Base-by-base conservation (phyloP, 2,329 filamentous ascomycete genomes). In the Diaporthe australafricana region DNA sequence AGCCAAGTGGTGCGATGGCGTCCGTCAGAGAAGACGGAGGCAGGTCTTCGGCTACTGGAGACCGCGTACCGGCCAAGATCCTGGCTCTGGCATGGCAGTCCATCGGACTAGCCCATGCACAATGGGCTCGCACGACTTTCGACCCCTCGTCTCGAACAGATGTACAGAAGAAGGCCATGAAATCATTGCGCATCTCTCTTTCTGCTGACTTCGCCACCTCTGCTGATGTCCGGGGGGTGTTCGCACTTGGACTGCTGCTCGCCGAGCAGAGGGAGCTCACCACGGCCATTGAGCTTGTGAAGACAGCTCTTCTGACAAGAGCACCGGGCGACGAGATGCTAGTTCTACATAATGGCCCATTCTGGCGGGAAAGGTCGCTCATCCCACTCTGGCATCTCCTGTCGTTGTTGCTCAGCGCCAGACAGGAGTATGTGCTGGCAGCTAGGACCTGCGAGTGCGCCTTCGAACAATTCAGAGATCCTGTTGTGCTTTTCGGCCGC, bases 341-440 rank as follows among this genome's bases (percentile, higher is more conserved):
- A 55, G 81, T 83, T 53, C 77, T 85, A 5, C 80, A 82, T 50
- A 82, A 85, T 63, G 86, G 87, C 0, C 84, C 84, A 1, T 89
- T 87, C 75, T 90, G 87, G 87, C 87, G 90, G 70, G 91, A 94
- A 79, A 86, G 90, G 57, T 87, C 88, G 8, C 82, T 92, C 42
- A 91, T 98, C 30, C 92, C 95, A 2, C 83, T 98, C 30, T 98
- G 96, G 95, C 96, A 99, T 84, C 87, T 99, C 20, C 87, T 99
- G 57, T 92, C 94, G 0, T 86, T 99, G 30, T 86, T 98, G 27
- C 84, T 98, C 38, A 98, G 94, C 75, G 94, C 95, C 1, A 91
- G 93, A 75, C 93, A 97, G 75, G 95, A 98, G 74, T 97, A 93
- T 77, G 85, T 90, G 63, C 92, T 93, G 80, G 95, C 96, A 2